A percentile compares a stretch with the other conserved stretches of the same genome.
Evolutionary conservation across 768 basidiomycete genomes (phyloP).

Genomic region (Lactifluus rugatus): DNA sequence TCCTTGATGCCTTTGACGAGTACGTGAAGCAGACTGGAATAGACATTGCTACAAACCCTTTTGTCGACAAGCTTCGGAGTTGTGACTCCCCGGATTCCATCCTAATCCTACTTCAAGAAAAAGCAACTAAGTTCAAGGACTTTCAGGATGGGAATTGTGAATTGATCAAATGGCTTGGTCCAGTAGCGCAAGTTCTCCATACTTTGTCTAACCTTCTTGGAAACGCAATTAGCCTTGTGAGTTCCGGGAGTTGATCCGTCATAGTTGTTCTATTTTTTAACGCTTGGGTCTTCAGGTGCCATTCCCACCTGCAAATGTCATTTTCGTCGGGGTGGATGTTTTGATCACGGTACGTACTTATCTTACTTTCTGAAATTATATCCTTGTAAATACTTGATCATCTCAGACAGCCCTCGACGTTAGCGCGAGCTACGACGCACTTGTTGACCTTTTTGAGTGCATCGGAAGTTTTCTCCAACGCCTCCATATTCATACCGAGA

Average conservation of each 20-base stretch:
- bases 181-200: background rate
- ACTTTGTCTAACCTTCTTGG: background rate
- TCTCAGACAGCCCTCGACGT: background rate
- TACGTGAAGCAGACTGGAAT: background rate
- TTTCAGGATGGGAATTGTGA: background rate
- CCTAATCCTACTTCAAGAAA: background rate
- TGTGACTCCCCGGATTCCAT: background rate
- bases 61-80: background rate
- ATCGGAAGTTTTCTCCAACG: background rate
- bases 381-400: background rate
- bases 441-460: background rate
- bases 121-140: background rate
- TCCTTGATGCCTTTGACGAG: too few relatives aligned
- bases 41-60: background rate
- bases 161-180: background rate
- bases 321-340: too few relatives aligned
- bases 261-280: too few relatives aligned
- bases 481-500: background rate
- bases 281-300: too few relatives aligned
- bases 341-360: background rate
- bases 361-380: background rate
- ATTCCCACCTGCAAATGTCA: too few relatives aligned
- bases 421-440: background rate
- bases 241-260: too few relatives aligned
- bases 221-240: background rate